Base-by-base conservation (phyloP, 306 rosid genomes). In the Geum urbanum region DNA sequence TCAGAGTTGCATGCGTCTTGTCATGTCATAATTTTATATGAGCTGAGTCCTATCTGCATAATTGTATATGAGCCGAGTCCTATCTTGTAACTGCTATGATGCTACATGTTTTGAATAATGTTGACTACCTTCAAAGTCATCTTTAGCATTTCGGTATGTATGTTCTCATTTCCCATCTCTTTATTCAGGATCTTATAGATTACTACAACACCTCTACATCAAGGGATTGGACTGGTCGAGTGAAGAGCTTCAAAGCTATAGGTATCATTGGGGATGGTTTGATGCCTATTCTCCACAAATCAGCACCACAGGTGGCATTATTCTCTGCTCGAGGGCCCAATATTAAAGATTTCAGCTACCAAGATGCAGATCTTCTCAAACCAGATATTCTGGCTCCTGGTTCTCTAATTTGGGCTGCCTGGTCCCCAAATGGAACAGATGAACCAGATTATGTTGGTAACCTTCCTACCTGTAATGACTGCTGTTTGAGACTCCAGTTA, bases 301-400 rank as follows among this genome's bases (percentile, higher is more conserved):
- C 99, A 76, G 99, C 99, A 32, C 99, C 99, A 6, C 91, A 87
- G 85, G 99, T 95, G 74, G 99, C 99, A 46, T 49, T 89, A 65
- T 95, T 83, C 86, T 95, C 99, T 71, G 92, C 97, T 72, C 82
- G 99, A 62, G 99, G 99, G 54, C 99, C 99, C 60, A 95, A 95
- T 72, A 85, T 87, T 83, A 89, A 72, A 78, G 99, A 95, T 84
- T 95, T 89, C 74, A 84, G 91, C 84, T 91, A 81, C 92, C 91
- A 84, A 76, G 99, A 95, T 81, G 97, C 96, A 9, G 99, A 95
- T 81, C 97, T 95, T 85, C 97, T 95, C 76, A 95, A 95, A 80
- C 99, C 99, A 43, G 99, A 95, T 77, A 86, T 95, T 76, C 84
- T 95, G 64, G 99, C 99, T 74, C 99, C 99, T 46, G 99, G 99